Base-by-base conservation (phyloP, 2,329 filamentous ascomycete species). In the Fusarium udum region DNA sequence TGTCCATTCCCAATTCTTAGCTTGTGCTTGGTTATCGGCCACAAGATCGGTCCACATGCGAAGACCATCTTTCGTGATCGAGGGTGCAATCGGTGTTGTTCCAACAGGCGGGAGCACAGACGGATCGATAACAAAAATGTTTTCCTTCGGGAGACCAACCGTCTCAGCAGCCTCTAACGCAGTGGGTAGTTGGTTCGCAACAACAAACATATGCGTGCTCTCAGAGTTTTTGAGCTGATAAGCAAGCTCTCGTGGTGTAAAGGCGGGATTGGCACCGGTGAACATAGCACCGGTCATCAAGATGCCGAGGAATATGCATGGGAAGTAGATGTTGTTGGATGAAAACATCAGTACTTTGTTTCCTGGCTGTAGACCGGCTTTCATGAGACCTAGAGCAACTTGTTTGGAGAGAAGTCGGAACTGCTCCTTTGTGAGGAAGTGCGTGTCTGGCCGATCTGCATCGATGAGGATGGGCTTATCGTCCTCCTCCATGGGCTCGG, bases 221-320 rank as follows among this genome's bases (percentile, higher is more conserved):
- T 88, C 91, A 52, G 90, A 91, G 79, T 95, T 91, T 49, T 88
- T 85, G 22, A 96, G 84, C 79, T 96, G 93, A 79, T 93, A 92
- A 3, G 91, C 92, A 42, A 97, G 82, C 80, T 96, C 93, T 20
- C 92, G 84, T 0, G 89, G 84, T 0, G 93, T 91, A 37, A 78
- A 94, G 4, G 85, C 85, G 0, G 92, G 92, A 67, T 94, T 94
- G 2, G 92, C 92, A 20, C 92, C 93, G 0, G 91, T 92, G 82
- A 95, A 95, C 56, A 95, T 84, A 2, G 92, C 92, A 6, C 92
- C 92, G 0, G 92, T 92, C 89, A 94, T 94, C 40, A 94, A 84
- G 12, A 92, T 85, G 16, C 93, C 93, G 78, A 94, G 85, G 57
- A 95, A 89, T 0, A 93, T 83, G 1, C 89, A 85, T 0, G 93